Percentiles rank a stretch among this genome's conserved stretches.
Evolutionary conservation across 371 early-diverging fungal species (phyloP).

Genomic region (Nematocida sp.): DNA sequence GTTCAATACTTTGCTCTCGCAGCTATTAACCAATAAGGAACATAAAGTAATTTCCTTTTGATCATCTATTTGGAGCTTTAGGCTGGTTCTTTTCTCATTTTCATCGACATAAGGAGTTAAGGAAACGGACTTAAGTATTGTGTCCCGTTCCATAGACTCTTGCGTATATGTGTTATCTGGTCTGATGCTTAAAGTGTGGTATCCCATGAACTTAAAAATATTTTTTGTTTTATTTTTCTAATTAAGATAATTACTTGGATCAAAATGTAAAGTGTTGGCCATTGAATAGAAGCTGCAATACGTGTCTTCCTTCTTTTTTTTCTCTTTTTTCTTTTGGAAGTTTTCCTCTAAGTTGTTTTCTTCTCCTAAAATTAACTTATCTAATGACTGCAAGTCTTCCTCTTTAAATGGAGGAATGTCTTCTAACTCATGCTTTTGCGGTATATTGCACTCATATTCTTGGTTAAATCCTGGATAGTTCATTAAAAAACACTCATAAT

Average conservation of each 20-base stretch:
- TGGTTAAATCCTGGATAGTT: slow-evolving; percentile 49
- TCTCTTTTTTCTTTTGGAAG: slow-evolving; percentile 17
- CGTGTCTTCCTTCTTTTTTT: not conserved
- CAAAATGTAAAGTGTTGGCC: slow-evolving; percentile 51
- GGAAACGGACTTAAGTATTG: slow-evolving; percentile 47
- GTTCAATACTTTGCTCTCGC: slow-evolving; percentile 43
- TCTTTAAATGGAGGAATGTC: slow-evolving; percentile 48
- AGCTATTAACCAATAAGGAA: slow-evolving; percentile 19
- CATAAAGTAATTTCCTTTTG: slow-evolving; percentile 24
- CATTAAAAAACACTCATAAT: slow-evolving; percentile 49
- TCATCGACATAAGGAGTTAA: slow-evolving; percentile 33
- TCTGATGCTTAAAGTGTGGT: slow-evolving; percentile 49
- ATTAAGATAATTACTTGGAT: slow-evolving; percentile 57
- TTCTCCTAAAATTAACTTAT: slow-evolving; percentile 49
- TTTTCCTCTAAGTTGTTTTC: slow-evolving; percentile 25
- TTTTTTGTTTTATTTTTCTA: slow-evolving; percentile 30
- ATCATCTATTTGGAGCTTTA: slow-evolving; percentile 14
- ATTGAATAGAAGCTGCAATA: slow-evolving; percentile 53
- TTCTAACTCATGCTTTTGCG: slow-evolving; percentile 19
- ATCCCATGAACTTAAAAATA: slow-evolving; percentile 41
- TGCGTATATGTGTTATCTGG: slow-evolving; percentile 48
- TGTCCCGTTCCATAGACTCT: slow-evolving; percentile 32
- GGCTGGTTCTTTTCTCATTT: slow-evolving; percentile 3
- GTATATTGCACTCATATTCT: slow-evolving; percentile 23
- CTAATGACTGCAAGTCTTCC: slow-evolving; percentile 48